These are phyloP conservation scores for Moniliella sp. DNA, from an alignment of 1,284 basidiomycete species.

Conservation along the genomic window DNA sequence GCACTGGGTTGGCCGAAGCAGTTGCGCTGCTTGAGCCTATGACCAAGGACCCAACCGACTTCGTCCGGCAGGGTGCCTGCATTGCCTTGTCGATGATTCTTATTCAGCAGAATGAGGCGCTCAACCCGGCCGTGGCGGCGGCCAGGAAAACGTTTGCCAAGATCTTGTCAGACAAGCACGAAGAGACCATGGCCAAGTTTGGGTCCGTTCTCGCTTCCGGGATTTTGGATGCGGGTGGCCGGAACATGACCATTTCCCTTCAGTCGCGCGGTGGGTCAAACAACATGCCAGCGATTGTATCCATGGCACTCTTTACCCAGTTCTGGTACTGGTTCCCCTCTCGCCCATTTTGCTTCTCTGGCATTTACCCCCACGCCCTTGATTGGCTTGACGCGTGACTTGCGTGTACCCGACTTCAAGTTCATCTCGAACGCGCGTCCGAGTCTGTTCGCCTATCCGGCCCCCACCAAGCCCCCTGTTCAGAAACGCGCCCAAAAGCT, in stretches of 20 bases:
- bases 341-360: slow-evolving; percentile 29
- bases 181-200: slow-evolving; percentile 34
- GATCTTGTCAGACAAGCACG: slow-evolving; percentile 31
- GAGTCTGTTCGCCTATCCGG: slow-evolving; percentile 28
- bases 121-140: slow-evolving; percentile 25
- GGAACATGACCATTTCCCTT: slow-evolving; percentile 31
- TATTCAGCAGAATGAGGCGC: slow-evolving; percentile 29
- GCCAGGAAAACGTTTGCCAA: slow-evolving; percentile 27
- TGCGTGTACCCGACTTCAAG: slow-evolving; percentile 25
- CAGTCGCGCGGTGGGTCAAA: slow-evolving; percentile 23
- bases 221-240: slow-evolving; percentile 29
- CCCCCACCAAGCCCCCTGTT: slow-evolving; percentile 16
- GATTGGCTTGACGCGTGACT: slow-evolving; percentile 24
- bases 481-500: slow-evolving; percentile 32
- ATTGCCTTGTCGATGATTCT: slow-evolving; percentile 30
- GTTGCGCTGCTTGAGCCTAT: slow-evolving; percentile 31
- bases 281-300: slow-evolving; percentile 32
- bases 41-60: slow-evolving; percentile 32
- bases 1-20: slow-evolving; percentile 30
- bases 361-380: slow-evolving; percentile 31
- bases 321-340: slow-evolving; percentile 35
- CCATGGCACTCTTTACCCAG: slow-evolving; percentile 32
- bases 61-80: slow-evolving; percentile 32
- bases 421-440: slow-evolving; percentile 25
- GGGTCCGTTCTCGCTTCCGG: slow-evolving; percentile 30